Evolutionary conservation across 2,329 filamentous ascomycete species (phyloP), one percentile per base, ranked within the genome.

Genomic region (Apiospora phragmitis): DNA sequence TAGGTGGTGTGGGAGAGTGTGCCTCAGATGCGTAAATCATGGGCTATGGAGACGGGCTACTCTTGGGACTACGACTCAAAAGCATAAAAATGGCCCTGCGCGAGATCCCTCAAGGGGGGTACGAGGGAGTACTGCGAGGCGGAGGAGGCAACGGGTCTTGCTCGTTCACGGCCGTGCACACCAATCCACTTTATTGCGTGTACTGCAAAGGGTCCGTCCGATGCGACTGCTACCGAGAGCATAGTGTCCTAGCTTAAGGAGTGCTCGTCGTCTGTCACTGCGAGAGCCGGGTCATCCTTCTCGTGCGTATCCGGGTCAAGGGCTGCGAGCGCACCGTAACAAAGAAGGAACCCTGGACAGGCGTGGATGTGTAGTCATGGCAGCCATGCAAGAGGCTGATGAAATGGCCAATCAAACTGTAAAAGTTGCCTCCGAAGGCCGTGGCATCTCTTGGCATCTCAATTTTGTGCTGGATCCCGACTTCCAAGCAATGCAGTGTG

Each of bases 371-470:
- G 32, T n/a, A 35, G 55, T 62, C 55, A 21, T n/a, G 32, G 32
- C 55, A n/a, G 55, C 55, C 55, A 62, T 38, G 55, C 55, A 24
- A 3, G 35, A 38, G 43, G 43, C 43, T n/a, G 32, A 32, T 14
- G 32, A n/a, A 32, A n/a, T 62, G 55, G 55, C 55, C 55, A 62
- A 62, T 62, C 55, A 62, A 62, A 62, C 55, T 38, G 55, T 62
- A 62, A 62, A 62, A 62, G 14, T 38, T 21, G 16, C 38, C 18
- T 21, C 32, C 32, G 9, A 24, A 62, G 21, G 55, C 32, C 32
- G 9, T 62, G 55, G 55, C 55, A 59, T 59, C 51, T 59, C 51
- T 59, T 29, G 51, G 51, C 51, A 59, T 59, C 51, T 32, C 51
- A 59, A 59, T 59, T 29, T 18, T 21, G 51, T 14, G 47, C 47